Conservation (phyloP, 2,329 filamentous ascomycete genomes). For the Amauroascus niger region DNA sequence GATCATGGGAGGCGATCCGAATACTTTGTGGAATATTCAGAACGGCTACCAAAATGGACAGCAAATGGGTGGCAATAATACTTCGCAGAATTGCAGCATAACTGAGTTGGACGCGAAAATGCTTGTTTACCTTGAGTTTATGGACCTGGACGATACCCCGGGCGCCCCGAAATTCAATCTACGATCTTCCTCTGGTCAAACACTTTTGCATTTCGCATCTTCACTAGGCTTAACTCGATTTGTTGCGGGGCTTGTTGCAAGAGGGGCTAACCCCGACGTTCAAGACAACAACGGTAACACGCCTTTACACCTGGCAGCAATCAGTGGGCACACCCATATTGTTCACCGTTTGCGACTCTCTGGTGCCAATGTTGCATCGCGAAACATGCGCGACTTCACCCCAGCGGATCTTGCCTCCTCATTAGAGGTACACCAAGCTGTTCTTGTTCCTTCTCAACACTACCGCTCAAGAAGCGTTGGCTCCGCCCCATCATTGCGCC, state of each 20-base stretch:
- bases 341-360: conserved; percentile 63
- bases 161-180: conserved; percentile 59
- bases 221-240: conserved; percentile 66
- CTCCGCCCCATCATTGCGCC: conserved; percentile 42
- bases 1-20: conserved; percentile 38
- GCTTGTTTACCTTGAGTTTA: conserved; percentile 64
- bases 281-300: conserved; percentile 73
- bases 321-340: conserved; percentile 66
- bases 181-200: conserved; percentile 57
- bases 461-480: conserved; percentile 57
- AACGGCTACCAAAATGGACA: conserved; percentile 40
- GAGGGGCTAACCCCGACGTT: conserved; percentile 66
- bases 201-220: conserved; percentile 70
- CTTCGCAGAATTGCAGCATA: conserved; percentile 32
- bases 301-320: conserved; percentile 68
- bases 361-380: conserved; percentile 61
- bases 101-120: conserved; percentile 57
- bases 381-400: conserved; percentile 60
- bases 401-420: conserved; percentile 62
- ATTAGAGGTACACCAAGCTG: conserved; percentile 52
- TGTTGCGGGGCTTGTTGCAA: conserved; percentile 63
- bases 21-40: conserved; percentile 41
- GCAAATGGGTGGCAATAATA: conserved; percentile 36
- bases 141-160: conserved; percentile 66
- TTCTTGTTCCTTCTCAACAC: conserved; percentile 53